Conservation (phyloP, 2,329 filamentous ascomycete genomes). For the Clonostachys rhizophaga region DNA sequence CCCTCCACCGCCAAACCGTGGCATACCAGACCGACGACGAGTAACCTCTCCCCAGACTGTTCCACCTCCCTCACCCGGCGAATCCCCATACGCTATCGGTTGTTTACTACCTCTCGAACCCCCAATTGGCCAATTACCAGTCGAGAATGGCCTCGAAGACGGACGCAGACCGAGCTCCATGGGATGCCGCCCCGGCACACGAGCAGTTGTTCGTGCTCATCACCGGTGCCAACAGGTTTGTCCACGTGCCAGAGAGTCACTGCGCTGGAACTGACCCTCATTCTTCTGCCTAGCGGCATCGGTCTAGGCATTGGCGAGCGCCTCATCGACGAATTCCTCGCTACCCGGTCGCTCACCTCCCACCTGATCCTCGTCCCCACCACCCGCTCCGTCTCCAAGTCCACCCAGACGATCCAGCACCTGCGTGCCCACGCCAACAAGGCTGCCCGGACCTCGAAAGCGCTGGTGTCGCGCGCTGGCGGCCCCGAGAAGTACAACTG, state of each 20-base stretch:
- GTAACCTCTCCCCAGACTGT: no score
- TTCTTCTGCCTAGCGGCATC: slow-evolving; percentile 59
- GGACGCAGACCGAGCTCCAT: slow-evolving; percentile 16
- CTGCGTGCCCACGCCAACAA: slow-evolving; percentile 56
- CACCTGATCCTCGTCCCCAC: slow-evolving; percentile 79
- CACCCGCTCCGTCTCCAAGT: slow-evolving; percentile 73
- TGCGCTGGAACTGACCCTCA: background rate
- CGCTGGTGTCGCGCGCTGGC: slow-evolving; percentile 30
- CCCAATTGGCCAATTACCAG: no score
- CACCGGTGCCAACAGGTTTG: slow-evolving; percentile 82
- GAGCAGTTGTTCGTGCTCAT: slow-evolving; percentile 64
- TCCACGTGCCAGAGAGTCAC: background rate
- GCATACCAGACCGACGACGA: no score
- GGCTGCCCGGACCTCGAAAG: slow-evolving; percentile 27
- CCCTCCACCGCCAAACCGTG: no score
- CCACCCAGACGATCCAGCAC: slow-evolving; percentile 61
- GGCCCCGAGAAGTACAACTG: slow-evolving; percentile 12
- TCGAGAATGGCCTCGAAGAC: no score
- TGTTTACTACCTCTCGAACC: no score
- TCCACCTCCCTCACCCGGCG: no score
- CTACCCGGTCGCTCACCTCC: slow-evolving; percentile 58
- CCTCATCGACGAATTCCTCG: slow-evolving; percentile 85
- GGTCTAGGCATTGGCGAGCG: slow-evolving; percentile 80
- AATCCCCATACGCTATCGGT: no score
- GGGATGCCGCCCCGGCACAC: slow-evolving; percentile 25